phyloP scores from a whole-genome alignment of 2,329 filamentous ascomycete species.

The Clarireedia hainanense region DNA sequence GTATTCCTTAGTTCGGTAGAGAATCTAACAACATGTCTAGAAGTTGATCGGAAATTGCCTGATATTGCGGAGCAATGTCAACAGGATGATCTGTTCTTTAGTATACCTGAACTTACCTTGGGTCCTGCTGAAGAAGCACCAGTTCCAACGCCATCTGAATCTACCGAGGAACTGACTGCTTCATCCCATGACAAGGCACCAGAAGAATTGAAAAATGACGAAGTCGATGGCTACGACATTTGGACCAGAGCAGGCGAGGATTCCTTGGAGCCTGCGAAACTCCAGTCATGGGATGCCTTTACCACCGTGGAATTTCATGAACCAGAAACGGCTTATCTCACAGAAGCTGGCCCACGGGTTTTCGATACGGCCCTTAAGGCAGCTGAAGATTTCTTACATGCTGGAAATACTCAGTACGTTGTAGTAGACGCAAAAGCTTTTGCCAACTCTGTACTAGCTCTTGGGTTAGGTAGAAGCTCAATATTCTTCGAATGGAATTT shows the following conservation, averaged over 20 bases:
- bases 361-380: conserved; percentile 56
- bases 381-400: conserved; percentile 33
- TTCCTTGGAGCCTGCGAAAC: conserved; percentile 28
- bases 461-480: conserved; percentile 65
- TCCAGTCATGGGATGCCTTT: conserved; percentile 66
- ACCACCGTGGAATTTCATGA: conserved; percentile 34
- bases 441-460: conserved; percentile 50
- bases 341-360: conserved; percentile 56
- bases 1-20: too few species aligned
- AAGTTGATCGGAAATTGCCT: conserved; percentile 22
- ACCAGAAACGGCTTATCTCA: conserved; percentile 47
- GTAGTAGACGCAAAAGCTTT: conserved; percentile 44
- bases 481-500: conserved; percentile 59
- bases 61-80: conserved; percentile 14
- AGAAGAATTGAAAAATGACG: conserved; percentile 21
- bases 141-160: conserved; percentile 3
- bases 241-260: conserved; percentile 40
- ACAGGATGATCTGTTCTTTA: conserved; percentile 23
- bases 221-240: conserved; percentile 28
- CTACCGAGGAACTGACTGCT: conserved; percentile 3
- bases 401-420: conserved; percentile 33
- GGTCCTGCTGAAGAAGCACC: conserved; percentile 8
- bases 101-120: conserved; percentile 22
- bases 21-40: conserved; percentile 11
- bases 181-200: conserved; percentile 1